These are phyloP conservation scores for Kitagawia praeruptora DNA, from an alignment of 129 eudicot genomes.

Conservation along the genomic window DNA sequence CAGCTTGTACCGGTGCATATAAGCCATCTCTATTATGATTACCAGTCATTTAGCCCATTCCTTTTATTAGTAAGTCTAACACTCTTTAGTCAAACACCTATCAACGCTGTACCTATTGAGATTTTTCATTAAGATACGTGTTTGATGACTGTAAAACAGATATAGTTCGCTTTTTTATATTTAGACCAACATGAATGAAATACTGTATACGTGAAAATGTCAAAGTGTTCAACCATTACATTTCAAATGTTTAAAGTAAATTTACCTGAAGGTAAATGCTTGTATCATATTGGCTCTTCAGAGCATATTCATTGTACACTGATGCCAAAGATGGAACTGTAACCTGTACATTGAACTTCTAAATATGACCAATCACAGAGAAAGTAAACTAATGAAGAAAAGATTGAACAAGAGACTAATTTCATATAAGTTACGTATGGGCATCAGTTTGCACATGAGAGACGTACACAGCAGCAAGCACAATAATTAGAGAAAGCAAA, in stretches of 20 bases:
- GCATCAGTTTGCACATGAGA: not conserved
- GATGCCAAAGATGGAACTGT: constrained; percentile 99
- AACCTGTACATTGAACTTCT: constrained; percentile 49
- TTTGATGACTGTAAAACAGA: not conserved
- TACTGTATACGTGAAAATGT: not conserved
- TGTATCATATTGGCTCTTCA: constrained; percentile 96
- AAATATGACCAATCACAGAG: constrained; percentile 17
- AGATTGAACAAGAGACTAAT: not conserved
- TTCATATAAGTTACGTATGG: not conserved
- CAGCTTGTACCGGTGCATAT: no score
- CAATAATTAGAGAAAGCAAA: not conserved
- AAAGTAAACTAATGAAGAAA: not conserved
- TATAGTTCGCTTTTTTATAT: not conserved
- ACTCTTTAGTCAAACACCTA: no score
- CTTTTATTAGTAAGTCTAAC: no score
- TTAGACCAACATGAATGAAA: not conserved
- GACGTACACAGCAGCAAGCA: not conserved
- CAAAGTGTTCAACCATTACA: not conserved
- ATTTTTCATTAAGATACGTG: no score
- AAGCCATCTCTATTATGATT: no score
- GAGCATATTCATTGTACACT: constrained; percentile 94
- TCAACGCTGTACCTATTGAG: no score
- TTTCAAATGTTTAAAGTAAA: not conserved
- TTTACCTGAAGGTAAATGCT: constrained; percentile 98
- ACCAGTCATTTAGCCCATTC: no score